Base-by-base conservation (phyloP, 805 yeast genomes). In the Deakozyma indianensis region DNA sequence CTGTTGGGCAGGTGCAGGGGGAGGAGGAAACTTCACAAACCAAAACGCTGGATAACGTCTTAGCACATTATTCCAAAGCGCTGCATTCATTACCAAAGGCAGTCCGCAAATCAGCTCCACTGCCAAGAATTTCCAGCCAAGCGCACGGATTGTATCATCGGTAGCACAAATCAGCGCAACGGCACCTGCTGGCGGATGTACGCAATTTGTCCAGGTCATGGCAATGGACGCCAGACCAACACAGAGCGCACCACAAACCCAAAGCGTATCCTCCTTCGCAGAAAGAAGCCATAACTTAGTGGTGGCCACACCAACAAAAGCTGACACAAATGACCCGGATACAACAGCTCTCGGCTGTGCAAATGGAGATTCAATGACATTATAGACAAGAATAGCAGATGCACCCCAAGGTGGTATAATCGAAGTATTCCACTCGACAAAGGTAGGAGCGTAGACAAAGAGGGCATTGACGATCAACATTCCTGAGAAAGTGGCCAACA, bases 121-220 rank as follows among this genome's bases (percentile, higher is more conserved):
- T 0, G 81, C 79, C 23, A 79, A 53, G 52, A 71, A 78, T 75
- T 79, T 75, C 86, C 85, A 79, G 43, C 83, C 72, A 70, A 78
- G 64, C 2, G 43, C 51, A 11, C 74, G 57, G 2, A 77, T 62
- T 4, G 54, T 50, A 1, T 56, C 70, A 44, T 76, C 79, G 0
- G 72, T 53, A 1, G 69, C 60, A 0, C 84, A 82, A 5, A 79
- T 58, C 29, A 79, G 54, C 0, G 85, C 83, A 7, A 80, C 70
- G 1, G 85, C 84, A 2, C 86, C 86, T 1, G 80, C 78, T 0
- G 86, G 86, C 0, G 86, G 86, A 56, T 80, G 85, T 1, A 77
- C 73, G 47, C 78, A 71, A 49, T 75, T 75, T 3, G 69, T 57
- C 0, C 76, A 49, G 14, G 71, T 60, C 81, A 77, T 77, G 2